These are phyloP conservation scores for Fraxinus xanthoxyloides DNA, from an alignment of 305 asterid species.

Conservation along the genomic window DNA sequence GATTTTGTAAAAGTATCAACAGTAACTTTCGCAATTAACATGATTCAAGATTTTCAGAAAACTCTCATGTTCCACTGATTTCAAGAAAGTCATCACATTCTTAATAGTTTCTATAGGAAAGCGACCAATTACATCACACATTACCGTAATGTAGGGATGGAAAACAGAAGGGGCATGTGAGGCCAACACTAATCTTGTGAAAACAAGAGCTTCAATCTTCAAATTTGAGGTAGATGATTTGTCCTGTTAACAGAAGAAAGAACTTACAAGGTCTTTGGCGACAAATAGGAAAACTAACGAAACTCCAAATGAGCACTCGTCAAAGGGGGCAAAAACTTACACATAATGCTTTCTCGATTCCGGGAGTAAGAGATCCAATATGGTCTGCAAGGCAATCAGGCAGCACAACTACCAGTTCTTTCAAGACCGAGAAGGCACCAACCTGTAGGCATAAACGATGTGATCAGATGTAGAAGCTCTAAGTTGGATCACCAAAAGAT, in stretches of 20 bases:
- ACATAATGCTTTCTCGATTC: constrained; percentile 90
- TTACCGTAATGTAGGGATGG: constrained; percentile 96
- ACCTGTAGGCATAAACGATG: constrained; percentile 50
- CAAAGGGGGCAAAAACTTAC: constrained; percentile 47
- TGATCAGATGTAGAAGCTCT: constrained; percentile 19
- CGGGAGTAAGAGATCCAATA: constrained; percentile 93
- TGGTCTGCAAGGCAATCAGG: constrained; percentile 99
- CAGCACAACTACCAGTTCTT: constrained; percentile 88
- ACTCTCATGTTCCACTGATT: background rate
- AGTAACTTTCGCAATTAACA: background rate
- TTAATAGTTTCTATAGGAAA: constrained; percentile 13
- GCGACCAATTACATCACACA: constrained; percentile 9
- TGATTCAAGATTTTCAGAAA: background rate
- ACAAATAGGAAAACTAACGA: background rate
- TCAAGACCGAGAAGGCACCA: constrained; percentile 94
- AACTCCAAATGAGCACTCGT: constrained; percentile 13
- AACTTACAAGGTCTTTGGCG: constrained; percentile 3
- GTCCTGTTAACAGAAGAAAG: constrained; percentile 54
- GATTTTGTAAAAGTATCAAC: background rate
- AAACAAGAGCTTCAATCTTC: constrained; percentile 96
- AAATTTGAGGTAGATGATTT: constrained; percentile 95
- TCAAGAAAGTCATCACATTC: background rate
- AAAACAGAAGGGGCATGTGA: constrained; percentile 89
- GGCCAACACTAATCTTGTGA: constrained; percentile 89
- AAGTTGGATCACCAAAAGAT: constrained; percentile 6